Percentiles rank a stretch among this genome's conserved stretches.
Conservation (phyloP, 495 filamentous ascomycete species). For the Aspergillus biplanus region DNA sequence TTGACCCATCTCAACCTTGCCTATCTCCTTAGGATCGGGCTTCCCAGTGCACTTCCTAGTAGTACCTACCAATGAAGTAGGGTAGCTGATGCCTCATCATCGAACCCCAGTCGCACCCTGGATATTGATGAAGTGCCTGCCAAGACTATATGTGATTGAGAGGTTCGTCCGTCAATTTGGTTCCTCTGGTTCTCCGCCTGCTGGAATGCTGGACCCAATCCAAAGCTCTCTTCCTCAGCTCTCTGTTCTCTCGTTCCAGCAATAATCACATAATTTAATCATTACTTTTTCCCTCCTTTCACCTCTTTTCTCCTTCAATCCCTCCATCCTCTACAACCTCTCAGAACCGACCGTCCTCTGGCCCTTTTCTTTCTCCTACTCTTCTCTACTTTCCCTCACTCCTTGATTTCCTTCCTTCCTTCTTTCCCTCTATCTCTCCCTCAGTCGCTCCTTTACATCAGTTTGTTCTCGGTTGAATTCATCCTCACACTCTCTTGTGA, state of each 20-base stretch:
- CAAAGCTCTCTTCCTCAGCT: not conserved
- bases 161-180: constrained; percentile 21
- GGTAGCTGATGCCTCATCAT: too few species aligned
- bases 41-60: too few species aligned
- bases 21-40: too few species aligned
- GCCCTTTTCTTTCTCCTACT: constrained; percentile 8
- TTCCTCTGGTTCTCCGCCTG: constrained; percentile 12
- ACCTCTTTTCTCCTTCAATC: not conserved
- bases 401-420: constrained; percentile 12
- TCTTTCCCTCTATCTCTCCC: constrained; percentile 12
- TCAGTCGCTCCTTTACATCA: constrained; percentile 20
- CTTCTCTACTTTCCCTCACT: constrained; percentile 7
- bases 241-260: not conserved
- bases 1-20: too few species aligned
- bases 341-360: constrained; percentile 5
- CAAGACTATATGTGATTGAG: not conserved
- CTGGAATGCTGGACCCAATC: constrained; percentile 15
- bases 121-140: not conserved
- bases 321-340: not conserved
- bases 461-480: constrained; percentile 4
- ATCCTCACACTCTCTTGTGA: constrained; percentile 3
- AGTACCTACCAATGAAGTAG: too few species aligned
- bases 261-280: not conserved
- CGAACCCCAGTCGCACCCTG: too few species aligned
- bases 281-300: not conserved